These are phyloP conservation scores for Hyphopichia fennica DNA, from an alignment of 1,139 yeast species.

Conservation along the genomic window DNA sequence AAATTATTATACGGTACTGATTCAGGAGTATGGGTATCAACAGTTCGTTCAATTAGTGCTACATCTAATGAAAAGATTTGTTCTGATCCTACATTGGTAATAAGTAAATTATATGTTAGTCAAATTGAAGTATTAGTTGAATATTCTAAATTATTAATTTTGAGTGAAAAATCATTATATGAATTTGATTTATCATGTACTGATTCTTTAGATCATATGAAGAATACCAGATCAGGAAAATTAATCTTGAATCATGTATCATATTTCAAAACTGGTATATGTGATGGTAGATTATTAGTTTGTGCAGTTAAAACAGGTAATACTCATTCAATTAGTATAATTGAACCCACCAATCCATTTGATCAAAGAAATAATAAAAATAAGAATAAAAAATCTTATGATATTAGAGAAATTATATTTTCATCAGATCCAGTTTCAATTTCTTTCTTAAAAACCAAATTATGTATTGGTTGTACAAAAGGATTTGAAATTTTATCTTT, in stretches of 20 bases:
- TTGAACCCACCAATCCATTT: conserved; percentile 68
- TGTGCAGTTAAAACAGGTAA: conserved; percentile 85
- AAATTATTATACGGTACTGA: conserved; percentile 90
- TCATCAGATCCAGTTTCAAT: conserved; percentile 89
- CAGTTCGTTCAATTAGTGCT: conserved; percentile 49
- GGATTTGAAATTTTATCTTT: conserved; percentile 93
- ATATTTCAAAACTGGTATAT: conserved; percentile 89
- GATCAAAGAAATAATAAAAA: conserved; percentile 58
- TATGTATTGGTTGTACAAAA: conserved; percentile 93
- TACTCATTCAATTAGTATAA: conserved; percentile 75
- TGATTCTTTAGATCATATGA: conserved; percentile 69
- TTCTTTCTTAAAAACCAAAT: conserved; percentile 81
- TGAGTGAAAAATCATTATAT: conserved; percentile 79
- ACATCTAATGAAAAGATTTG: conserved; percentile 52
- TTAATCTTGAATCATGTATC: conserved; percentile 81
- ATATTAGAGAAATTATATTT: conserved; percentile 74
- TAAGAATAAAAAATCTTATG: conserved; percentile 67
- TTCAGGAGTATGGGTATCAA: conserved; percentile 82
- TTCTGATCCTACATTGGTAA: conserved; percentile 74
- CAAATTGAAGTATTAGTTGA: conserved; percentile 93
- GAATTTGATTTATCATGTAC: conserved; percentile 74
- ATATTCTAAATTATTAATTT: conserved; percentile 76
- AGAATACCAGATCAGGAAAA: conserved; percentile 73
- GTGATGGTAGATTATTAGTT: conserved; percentile 83
- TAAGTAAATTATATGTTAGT: conserved; percentile 74